Base-by-base conservation (phyloP, 1,139 yeast genomes). In the Suhomyces anneliseae region DNA sequence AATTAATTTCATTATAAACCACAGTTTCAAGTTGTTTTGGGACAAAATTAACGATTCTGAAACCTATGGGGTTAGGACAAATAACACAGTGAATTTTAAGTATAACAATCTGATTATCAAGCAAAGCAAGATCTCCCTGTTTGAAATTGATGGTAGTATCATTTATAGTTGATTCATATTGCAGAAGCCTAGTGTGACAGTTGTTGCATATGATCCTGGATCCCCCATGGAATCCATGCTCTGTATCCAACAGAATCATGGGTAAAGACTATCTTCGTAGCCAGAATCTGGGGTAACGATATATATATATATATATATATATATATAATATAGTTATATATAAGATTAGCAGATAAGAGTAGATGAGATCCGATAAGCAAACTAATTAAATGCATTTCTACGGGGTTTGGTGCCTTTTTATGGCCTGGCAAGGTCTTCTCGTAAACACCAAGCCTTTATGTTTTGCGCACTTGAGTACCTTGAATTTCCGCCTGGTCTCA, bases 31-130 rank as follows among this genome's bases (percentile, higher is more conserved):
- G 50, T 7, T 38, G 15, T 12, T 36, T 36, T 5, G 50, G 45
- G n/a, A 45, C 47, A 29, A 53, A 39, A 10, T 45, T 46, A 12
- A 53, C 45, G 4, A 59, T 45, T 38, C 51, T 53, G 39, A 54
- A 56, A 7, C 65, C 63, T 12, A 60, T 42, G 8, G 51, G 46
- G n/a, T 47, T 52, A 27, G 43, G 40, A 40, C 64, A 60, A 5
- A 24, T 33, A n/a, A 39, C 45, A 34, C 64, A 60, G 26, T 43
- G 37, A 9, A 46, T 31, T n/a, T 49, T 49, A 42, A 42, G 39
- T 32, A 50, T 43, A 19, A 42, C 41, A n/a, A 47, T 42, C 15
- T 42, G 45, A 33, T 42, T 46, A n/a, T 32, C 40, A 34, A 40
- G 39, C 32, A 43, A 41, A 11, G 50, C 53, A 19, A 39, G 34